Evolutionary conservation across 257 asterid species (phyloP).

Genomic region (Nicotiana sylvestris): DNA sequence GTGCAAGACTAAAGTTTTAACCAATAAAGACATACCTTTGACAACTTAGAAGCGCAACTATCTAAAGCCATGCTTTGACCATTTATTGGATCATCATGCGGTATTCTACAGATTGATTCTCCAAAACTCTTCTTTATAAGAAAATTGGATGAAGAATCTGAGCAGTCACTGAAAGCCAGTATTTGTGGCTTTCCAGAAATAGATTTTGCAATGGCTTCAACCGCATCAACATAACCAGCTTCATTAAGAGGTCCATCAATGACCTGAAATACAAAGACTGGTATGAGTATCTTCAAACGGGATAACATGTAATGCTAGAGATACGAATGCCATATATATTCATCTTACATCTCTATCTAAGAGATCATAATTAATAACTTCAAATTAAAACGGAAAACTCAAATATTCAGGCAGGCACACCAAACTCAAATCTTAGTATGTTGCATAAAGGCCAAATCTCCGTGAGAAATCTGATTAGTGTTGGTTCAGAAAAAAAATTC

Average conservation of each 20-base stretch:
- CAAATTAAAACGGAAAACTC: not conserved
- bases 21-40: conserved; percentile 1
- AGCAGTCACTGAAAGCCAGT: conserved; percentile 52
- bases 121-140: conserved; percentile 33
- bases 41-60: not conserved
- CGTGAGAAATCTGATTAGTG: not conserved
- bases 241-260: conserved; percentile 54
- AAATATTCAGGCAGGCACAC: not conserved
- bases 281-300: not conserved
- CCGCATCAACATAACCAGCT: conserved; percentile 34
- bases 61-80: not conserved
- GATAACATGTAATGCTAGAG: not conserved
- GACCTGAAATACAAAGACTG: conserved; percentile 36
- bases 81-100: not conserved
- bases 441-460: not conserved
- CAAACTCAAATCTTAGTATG: not conserved
- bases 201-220: conserved; percentile 37
- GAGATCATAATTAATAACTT: not conserved
- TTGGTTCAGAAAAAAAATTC: not conserved
- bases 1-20: not conserved
- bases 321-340: not conserved
- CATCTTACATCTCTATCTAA: not conserved
- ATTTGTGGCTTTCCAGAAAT: conserved; percentile 51
- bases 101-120: conserved; percentile 32
- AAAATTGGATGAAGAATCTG: conserved; percentile 21